These are phyloP conservation scores for Arachis stenosperma DNA, from an alignment of 306 rosid species.

Conservation along the genomic window DNA sequence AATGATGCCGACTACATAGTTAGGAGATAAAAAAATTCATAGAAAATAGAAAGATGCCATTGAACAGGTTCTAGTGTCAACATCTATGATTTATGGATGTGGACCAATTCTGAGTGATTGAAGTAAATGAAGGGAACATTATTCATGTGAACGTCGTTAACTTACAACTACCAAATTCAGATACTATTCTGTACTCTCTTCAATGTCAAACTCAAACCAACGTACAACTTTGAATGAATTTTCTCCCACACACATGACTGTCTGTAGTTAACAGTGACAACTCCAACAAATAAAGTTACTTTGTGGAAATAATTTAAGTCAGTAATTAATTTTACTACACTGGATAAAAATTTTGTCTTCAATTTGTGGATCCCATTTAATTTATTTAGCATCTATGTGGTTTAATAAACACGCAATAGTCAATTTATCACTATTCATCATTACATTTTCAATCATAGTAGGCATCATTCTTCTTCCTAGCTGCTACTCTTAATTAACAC, in stretches of 20 bases:
- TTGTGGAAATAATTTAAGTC: too few species aligned
- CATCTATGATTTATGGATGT: constrained; percentile 69
- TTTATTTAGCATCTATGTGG: background rate
- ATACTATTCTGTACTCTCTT: constrained; percentile 54
- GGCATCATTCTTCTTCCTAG: too few species aligned
- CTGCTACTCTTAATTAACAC: too few species aligned
- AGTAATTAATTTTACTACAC: too few species aligned
- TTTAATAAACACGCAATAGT: background rate
- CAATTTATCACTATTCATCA: background rate
- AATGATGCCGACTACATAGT: constrained; percentile 19
- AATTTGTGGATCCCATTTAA: background rate
- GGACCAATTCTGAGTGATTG: constrained; percentile 80
- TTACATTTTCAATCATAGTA: background rate
- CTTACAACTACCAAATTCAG: constrained; percentile 85
- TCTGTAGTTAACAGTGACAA: constrained; percentile 36
- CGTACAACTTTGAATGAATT: constrained; percentile 43
- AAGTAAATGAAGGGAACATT: constrained; percentile 91
- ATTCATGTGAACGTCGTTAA: constrained; percentile 90
- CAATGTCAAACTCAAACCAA: constrained; percentile 56
- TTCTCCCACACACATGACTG: constrained; percentile 51
- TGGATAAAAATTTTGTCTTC: too few species aligned
- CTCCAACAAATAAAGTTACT: constrained; percentile 36
- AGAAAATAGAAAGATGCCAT: background rate
- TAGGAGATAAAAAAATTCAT: background rate
- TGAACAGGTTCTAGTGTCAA: constrained; percentile 32